Conservation (phyloP, 306 rosid genomes). For the Trichosanthes cucumerina region DNA sequence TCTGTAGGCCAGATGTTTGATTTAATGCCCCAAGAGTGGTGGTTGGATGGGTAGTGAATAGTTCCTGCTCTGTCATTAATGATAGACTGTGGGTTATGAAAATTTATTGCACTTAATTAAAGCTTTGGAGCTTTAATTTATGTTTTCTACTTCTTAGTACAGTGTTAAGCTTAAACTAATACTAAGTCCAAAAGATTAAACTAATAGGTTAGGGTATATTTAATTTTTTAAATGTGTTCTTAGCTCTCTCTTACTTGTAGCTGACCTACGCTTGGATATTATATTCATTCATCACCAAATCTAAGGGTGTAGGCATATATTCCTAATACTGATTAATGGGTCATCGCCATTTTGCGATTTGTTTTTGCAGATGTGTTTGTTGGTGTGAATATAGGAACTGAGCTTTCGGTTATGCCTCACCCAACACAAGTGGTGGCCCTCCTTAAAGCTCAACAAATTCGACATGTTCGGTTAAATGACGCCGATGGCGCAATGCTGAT, state of each 20-base stretch:
- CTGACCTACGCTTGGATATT: background rate
- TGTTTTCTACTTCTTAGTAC: background rate
- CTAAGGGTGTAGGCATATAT: background rate
- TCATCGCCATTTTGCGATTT: conserved; percentile 19
- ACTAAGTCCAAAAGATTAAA: background rate
- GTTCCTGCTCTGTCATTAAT: background rate
- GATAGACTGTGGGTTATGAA: background rate
- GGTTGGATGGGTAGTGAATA: background rate
- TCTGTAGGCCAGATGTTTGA: background rate
- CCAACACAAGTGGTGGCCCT: conserved; percentile 71
- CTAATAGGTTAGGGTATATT: background rate
- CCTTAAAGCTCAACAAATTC: conserved; percentile 70
- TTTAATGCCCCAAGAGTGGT: background rate
- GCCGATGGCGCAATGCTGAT: conserved; percentile 63
- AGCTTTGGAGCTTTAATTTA: background rate
- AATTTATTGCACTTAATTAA: background rate
- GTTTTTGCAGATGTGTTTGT: conserved; percentile 54
- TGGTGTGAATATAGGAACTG: conserved; percentile 82
- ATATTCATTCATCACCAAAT: background rate
- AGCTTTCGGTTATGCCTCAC: conserved; percentile 74
- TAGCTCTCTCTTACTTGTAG: background rate
- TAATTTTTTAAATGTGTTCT: background rate
- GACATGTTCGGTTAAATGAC: conserved; percentile 65
- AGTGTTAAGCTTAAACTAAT: background rate
- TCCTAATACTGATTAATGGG: background rate